Base-by-base conservation (phyloP, 371 early-diverging fungal genomes). In the Conidiobolus incongruus region DNA sequence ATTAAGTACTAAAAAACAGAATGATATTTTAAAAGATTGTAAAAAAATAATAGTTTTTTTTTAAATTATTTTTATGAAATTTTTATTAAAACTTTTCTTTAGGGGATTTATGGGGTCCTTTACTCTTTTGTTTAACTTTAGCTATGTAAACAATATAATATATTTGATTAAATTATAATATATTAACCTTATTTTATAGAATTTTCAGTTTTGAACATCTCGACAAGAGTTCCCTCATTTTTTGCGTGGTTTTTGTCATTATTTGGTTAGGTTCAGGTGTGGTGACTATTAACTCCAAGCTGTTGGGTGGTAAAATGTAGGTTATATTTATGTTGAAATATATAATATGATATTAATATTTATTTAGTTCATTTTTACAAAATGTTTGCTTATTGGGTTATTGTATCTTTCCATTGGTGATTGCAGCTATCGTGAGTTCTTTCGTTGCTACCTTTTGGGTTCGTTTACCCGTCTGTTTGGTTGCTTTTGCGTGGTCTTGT, bases 21-120 rank as follows among this genome's bases (percentile, higher is more conserved):
- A 66, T 38, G 70, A 75, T 50, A 64, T 79, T 26, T 60, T 87
- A 48, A 62, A 65, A 51, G 85, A 87, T 45, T 87, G 83, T 79
- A 63, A 16, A 21, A n/a, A n/a, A n/a, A n/a, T n/a, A n/a, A n/a
- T n/a, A n/a, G n/a, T n/a, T n/a, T n/a, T n/a, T n/a, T n/a, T n/a
- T n/a, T n/a, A n/a, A n/a, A n/a, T n/a, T n/a, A n/a, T n/a, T n/a
- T n/a, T n/a, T n/a, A n/a, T n/a, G n/a, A n/a, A n/a, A n/a, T n/a
- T n/a, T n/a, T n/a, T n/a, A n/a, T n/a, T n/a, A n/a, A n/a, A n/a
- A n/a, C n/a, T n/a, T n/a, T n/a, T n/a, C n/a, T n/a, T n/a, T n/a
- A 82, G 83, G 89, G 87, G 92, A 91, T 60, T 61, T 89, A 21
- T 93, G 93, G 93, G 93, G 93, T 4, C 93, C 93, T 16, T 64